These are phyloP conservation scores for Plasmodium reichenowi DNA, from an alignment of 169 alveolate genomes.

Conservation along the genomic window DNA sequence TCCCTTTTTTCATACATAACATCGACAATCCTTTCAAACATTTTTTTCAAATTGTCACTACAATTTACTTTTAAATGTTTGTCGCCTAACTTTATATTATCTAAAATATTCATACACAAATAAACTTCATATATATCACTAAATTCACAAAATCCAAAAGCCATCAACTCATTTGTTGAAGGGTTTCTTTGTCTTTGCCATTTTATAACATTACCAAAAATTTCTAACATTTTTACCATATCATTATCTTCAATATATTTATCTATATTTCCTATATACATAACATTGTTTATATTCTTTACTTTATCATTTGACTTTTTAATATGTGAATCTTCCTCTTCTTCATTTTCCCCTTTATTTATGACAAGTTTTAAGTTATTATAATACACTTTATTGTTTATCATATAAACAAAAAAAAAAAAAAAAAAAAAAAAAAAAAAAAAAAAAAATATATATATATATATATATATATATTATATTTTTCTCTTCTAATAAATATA, in stretches of 20 bases:
- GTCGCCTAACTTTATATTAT: constrained; percentile 71
- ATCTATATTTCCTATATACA: constrained; percentile 29
- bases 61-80: constrained; percentile 62
- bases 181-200: constrained; percentile 85
- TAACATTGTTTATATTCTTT: constrained; percentile 21
- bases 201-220: constrained; percentile 78
- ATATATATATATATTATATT: neutral
- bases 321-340: constrained; percentile 6
- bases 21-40: constrained; percentile 26
- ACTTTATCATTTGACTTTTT: too few relatives aligned
- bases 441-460: neutral
- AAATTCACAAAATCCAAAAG: constrained; percentile 85
- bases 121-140: constrained; percentile 80
- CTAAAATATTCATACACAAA: constrained; percentile 77
- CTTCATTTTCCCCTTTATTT: constrained; percentile 27
- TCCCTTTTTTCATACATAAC: constrained; percentile 33
- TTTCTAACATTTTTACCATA: constrained; percentile 31
- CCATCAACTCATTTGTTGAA: constrained; percentile 78
- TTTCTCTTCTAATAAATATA: neutral
- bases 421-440: neutral
- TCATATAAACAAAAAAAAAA: constrained; percentile 12
- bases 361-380: constrained; percentile 24
- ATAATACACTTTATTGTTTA: constrained; percentile 4
- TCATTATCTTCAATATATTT: constrained; percentile 29
- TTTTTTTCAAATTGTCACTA: constrained; percentile 30